Base-by-base conservation (phyloP, 768 basidiomycete species). In the Trichaptum fuscoviolaceum region DNA sequence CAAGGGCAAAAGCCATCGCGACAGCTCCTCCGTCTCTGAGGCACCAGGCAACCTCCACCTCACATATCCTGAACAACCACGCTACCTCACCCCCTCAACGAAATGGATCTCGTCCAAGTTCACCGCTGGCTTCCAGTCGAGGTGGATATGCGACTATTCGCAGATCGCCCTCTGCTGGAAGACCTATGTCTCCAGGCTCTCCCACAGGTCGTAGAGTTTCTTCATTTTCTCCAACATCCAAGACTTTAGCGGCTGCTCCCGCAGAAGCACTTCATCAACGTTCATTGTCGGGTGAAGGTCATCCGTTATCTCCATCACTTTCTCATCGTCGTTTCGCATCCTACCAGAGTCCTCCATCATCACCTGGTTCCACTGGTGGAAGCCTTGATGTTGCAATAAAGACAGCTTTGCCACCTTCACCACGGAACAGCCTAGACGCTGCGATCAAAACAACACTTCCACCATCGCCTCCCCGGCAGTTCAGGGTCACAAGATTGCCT, bases 1-100 rank as follows among this genome's bases (percentile, higher is more conserved):
- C 90, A 18, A 96, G 93, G 74, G 92, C 92, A 18, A 93, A 88
- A 72, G 89, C 86, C 24, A 92, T 92, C 67, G 91, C 93, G 1
- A 88, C 83, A 35, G 90, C 92, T 9, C 93, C 93, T 23, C 93
- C 93, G 3, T 84, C 85, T 63, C 80, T 92, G 62, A 84, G 89
- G 64, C 93, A 94, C 74, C 91, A 93, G 74, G 91, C 92, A 6
- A 93, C 91, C 9, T 91, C 92, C 62, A 79, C 77, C 18, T 81
- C 91, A 35, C 85, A 90, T 70, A 80, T 83, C 8, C 78, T 82
- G 59, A 67, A 68, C 8, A 68, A 65, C 35, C 78, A 80, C 20
- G 73, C 80, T 20, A 73, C 76, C 18, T 80, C 81, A 20, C 82
- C 82, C 24, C 75, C 81, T 65, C 75, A n/a, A 79, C 75, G 72